Evolutionary conservation across 495 filamentous ascomycete genomes (phyloP), one percentile per base, ranked within the genome.

Genomic region (Xylaria cubensis): DNA sequence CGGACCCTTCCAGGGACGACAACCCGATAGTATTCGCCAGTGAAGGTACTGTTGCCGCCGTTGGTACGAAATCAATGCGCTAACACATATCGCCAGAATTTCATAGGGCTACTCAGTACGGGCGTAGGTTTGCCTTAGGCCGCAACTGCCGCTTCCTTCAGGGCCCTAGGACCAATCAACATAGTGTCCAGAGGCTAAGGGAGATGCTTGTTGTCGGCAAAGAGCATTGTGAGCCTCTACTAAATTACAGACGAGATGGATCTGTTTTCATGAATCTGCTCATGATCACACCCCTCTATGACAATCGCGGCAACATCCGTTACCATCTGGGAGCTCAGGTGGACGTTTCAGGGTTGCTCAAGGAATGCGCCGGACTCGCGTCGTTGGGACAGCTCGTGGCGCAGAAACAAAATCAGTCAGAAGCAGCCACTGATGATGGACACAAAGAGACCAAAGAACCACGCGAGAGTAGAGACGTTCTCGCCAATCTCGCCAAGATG

Each of bases 11-110:
- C 29, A 82, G 91, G 71, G 84, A 86, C 6, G 92, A 92, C 75
- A 93, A 94, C 79, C 92, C 92, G 1, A 91, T 95, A 69, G 87
- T 94, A 4, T 94, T 94, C 80, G 90, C 91, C 34, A 93, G 91
- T 7, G 88, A 93, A 85, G 91, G 91, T 92, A 82, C 12, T 29
- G 26, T 64, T 64, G n/a, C 29, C 21, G 3, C 56, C n/a, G 26
- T 21, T 15, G 39, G 64, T 42, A 19, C 24, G 32, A 21, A 42
- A 13, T 2, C 13, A 44, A 51, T 70, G 15, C 29, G 50, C 72
- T 76, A 70, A 74, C 42, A 58, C 26, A 42, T 10, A 4, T 6
- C 17, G 39, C 8, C 71, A 87, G 88, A 88, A 75, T 92, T 91
- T 77, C 85, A 90, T 74, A 82, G 84, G 50, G 89, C 87, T 10